Conservation (phyloP, 768 basidiomycete genomes). For the Naganishia onofrii region DNA sequence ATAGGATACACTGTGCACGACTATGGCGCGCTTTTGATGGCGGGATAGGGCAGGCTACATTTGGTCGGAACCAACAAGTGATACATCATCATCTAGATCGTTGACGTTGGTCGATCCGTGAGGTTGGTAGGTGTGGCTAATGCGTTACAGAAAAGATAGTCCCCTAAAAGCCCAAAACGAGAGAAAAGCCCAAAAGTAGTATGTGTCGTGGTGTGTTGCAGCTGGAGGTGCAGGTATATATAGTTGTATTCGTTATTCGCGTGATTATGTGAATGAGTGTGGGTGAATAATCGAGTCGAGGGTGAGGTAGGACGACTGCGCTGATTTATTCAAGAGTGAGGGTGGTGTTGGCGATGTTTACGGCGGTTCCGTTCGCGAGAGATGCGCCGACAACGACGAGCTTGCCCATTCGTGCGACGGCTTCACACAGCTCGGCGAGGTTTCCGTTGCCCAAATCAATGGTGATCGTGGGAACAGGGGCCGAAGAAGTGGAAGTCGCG, state of each 20-base stretch:
- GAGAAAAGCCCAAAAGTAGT: constrained; percentile 11
- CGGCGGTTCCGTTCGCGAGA: constrained; percentile 12
- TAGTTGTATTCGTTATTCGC: background rate
- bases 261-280: constrained; percentile 7
- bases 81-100: constrained; percentile 10
- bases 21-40: constrained; percentile 7
- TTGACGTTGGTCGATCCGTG: background rate
- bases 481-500: constrained; percentile 28
- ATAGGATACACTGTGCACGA: constrained; percentile 19
- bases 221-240: background rate
- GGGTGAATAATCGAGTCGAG: background rate
- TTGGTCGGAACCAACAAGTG: background rate
- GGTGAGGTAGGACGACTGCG: background rate
- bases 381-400: constrained; percentile 28
- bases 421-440: constrained; percentile 26
- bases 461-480: constrained; percentile 14
- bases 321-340: constrained; percentile 13
- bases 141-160: constrained; percentile 6
- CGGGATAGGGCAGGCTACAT: background rate
- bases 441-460: constrained; percentile 9
- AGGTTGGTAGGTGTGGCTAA: background rate
- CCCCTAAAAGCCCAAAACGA: constrained; percentile 19
- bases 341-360: constrained; percentile 14
- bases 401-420: constrained; percentile 27
- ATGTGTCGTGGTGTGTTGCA: background rate